Evolutionary conservation across 495 filamentous ascomycete species (phyloP), one percentile per base, ranked within the genome.

Genomic region (Melanomma pulvis-pyrius): DNA sequence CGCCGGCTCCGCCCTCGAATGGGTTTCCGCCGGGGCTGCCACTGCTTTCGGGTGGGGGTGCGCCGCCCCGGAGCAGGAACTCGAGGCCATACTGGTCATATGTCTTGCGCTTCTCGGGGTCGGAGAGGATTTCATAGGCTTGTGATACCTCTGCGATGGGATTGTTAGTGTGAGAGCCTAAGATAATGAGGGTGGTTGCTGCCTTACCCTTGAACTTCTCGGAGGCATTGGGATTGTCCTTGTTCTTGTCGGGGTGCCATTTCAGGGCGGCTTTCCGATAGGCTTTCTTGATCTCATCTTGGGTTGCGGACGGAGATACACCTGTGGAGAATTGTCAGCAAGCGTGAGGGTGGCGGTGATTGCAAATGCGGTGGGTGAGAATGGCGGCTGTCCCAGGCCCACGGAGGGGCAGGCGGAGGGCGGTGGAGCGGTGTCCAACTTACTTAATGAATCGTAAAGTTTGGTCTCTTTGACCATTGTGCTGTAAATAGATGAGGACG

Each of bases 201-300:
- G 17, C 69, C 85, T 79, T 87, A 91, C 90, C 71, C 67, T 81
- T 81, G 71, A 98, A 98, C 72, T 91, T 96, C 68, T 98, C 93
- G 58, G 86, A 80, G 24, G 92, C 89, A 19, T 83, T 74, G 19
- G 92, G 88, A 70, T 94, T 91, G 77, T 96, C 89, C 75, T 92
- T 93, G 81, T 98, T 98, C 82, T 98, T 98, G 78, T 98, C 94
- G 0, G 94, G 94, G 74, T 98, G 94, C 74, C 86, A 88, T 81
- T 96, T 97, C 74, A 98, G 79, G 48, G 94, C 96, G 21, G 63
- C 52, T 58, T 79, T 79, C 13, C 88, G 81, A 75, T 98, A 98
- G 36, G 88, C 94, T 73, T 99, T 99, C 78, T 96, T 97, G 77
- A 99, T 94, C 61, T 98, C 92, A 74, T 97, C 94, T 73, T 93